These are phyloP conservation scores for Podospora didyma DNA, from an alignment of 495 filamentous ascomycete genomes.

Conservation along the genomic window DNA sequence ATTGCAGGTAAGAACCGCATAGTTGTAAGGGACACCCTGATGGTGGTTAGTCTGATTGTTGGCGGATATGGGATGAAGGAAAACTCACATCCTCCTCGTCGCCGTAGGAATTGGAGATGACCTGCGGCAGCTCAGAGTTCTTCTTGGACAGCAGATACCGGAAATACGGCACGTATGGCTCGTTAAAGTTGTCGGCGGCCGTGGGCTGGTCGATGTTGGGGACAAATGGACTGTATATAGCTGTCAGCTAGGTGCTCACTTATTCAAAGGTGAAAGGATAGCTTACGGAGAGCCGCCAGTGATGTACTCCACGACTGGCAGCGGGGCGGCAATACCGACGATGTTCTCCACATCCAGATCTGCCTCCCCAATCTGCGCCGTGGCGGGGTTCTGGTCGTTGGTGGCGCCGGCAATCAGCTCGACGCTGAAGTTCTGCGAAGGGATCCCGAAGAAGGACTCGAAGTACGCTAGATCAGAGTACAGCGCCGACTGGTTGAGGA, in stretches of 20 bases:
- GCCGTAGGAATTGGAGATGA: conserved; percentile 70
- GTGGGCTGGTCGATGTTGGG: conserved; percentile 59
- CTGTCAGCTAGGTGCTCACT: conserved; percentile 21
- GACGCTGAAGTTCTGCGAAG: conserved; percentile 52
- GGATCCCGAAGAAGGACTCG: conserved; percentile 33
- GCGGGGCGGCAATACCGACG: conserved; percentile 51
- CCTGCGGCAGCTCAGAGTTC: conserved; percentile 57
- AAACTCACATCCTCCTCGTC: conserved; percentile 54
- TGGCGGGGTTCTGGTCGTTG: conserved; percentile 46
- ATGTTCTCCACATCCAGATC: conserved; percentile 73
- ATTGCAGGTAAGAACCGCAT: conserved; percentile 62
- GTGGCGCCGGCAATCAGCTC: conserved; percentile 52
- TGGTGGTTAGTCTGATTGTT: background rate
- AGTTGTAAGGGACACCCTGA: conserved; percentile 57
- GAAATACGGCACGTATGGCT: conserved; percentile 72
- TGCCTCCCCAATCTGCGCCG: conserved; percentile 52
- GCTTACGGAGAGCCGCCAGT: conserved; percentile 54
- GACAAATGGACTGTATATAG: conserved; percentile 45
- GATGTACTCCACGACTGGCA: conserved; percentile 63
- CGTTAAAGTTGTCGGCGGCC: conserved; percentile 53
- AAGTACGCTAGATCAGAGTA: conserved; percentile 19
- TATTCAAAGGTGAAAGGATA: background rate
- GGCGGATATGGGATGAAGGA: background rate
- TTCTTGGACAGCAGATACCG: conserved; percentile 39
- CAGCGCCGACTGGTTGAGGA: conserved; percentile 44